Evolutionary conservation across 805 yeast genomes (phyloP).

Genomic region (Limtongia smithiae): DNA sequence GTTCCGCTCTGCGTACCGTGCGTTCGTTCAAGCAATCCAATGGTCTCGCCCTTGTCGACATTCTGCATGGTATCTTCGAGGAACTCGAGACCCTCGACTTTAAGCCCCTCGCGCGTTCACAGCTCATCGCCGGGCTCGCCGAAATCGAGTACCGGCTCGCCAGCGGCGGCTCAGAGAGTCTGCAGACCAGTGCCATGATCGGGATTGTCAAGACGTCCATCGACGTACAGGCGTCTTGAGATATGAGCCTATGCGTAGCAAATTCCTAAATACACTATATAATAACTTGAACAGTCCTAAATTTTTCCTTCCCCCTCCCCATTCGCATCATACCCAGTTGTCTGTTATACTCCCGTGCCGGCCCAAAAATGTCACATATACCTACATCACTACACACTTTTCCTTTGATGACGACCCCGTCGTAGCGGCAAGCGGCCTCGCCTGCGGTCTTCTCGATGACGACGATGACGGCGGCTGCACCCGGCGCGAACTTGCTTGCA

Average conservation of each 20-base stretch:
- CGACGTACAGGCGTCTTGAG: conserved; percentile 23
- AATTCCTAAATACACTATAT: no score
- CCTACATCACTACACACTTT: neutral
- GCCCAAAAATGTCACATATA: no score
- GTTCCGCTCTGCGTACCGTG: conserved; percentile 65
- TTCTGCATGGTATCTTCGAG: conserved; percentile 71
- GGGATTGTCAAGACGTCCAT: conserved; percentile 75
- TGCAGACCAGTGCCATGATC: conserved; percentile 85
- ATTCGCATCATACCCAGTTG: no score
- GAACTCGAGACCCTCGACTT: conserved; percentile 68
- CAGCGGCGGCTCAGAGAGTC: conserved; percentile 86
- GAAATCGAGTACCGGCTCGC: conserved; percentile 90
- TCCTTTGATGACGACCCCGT: conserved; percentile 9
- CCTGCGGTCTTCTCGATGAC: neutral
- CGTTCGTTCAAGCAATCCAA: conserved; percentile 60
- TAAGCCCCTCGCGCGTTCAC: conserved; percentile 56
- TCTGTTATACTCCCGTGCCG: no score
- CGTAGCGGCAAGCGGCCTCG: neutral
- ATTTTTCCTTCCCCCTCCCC: neutral
- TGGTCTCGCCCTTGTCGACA: conserved; percentile 87
- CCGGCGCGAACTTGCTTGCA: conserved; percentile 3
- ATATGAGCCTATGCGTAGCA: no score
- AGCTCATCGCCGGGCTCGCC: conserved; percentile 65
- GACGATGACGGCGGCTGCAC: conserved; percentile 1
- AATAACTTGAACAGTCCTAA: neutral